These are phyloP conservation scores for Eimeria maxima DNA, from an alignment of 169 alveolate genomes.

Conservation along the genomic window DNA sequence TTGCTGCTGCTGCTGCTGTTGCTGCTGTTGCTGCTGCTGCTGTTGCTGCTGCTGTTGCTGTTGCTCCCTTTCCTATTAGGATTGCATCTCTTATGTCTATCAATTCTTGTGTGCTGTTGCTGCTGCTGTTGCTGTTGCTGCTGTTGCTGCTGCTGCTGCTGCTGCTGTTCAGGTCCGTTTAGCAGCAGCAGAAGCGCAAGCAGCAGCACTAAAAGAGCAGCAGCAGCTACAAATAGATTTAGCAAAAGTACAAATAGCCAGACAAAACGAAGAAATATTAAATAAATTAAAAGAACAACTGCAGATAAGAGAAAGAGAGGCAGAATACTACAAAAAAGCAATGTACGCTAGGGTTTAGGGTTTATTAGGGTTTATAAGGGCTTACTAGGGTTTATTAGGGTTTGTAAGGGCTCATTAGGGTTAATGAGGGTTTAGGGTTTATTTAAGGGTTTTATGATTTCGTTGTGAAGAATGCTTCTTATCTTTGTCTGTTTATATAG, in stretches of 20 bases:
- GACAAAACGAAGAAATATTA: slow-evolving; percentile 23
- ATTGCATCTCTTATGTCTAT: background rate
- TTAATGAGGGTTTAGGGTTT: background rate
- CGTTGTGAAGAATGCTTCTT: too few relatives aligned
- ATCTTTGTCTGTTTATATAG: too few relatives aligned
- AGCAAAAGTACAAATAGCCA: slow-evolving; percentile 50
- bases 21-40: slow-evolving; percentile 24
- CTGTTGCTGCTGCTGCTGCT: background rate
- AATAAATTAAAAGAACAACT: slow-evolving; percentile 65
- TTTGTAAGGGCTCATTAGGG: too few relatives aligned
- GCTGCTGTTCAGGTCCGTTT: slow-evolving; percentile 7
- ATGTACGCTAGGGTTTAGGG: slow-evolving; percentile 33
- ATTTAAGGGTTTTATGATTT: too few relatives aligned
- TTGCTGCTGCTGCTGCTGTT: background rate
- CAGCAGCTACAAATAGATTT: slow-evolving; percentile 62
- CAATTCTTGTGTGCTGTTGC: background rate
- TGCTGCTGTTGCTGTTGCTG: background rate
- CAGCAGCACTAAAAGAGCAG: slow-evolving; percentile 65
- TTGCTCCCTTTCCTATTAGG: background rate
- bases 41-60: background rate
- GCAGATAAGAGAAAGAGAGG: slow-evolving; percentile 69
- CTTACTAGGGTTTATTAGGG: slow-evolving; percentile 4
- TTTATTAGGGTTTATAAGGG: too few relatives aligned
- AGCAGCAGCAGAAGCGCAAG: slow-evolving; percentile 73
- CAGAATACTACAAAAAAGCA: slow-evolving; percentile 64